Base-by-base conservation (phyloP, 2,329 filamentous ascomycete genomes). In the Calcarisporium arbuscula region DNA sequence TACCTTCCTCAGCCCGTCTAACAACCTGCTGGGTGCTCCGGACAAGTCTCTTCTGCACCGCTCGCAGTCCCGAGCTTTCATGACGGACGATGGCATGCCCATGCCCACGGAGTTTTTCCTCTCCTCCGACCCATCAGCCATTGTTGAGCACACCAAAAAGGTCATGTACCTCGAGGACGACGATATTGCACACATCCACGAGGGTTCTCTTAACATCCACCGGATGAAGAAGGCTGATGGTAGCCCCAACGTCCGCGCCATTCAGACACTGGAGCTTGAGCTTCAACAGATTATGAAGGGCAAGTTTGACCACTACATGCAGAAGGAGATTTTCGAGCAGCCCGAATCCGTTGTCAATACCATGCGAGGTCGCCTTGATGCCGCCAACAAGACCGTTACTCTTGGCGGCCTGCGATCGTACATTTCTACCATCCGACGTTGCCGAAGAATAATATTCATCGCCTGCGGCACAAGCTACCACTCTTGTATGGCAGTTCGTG, bases 271-370 rank as follows among this genome's bases (percentile, higher is more conserved):
- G 37, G 92, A 98, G 74, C 85, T 98, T 32, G 88, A 98, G 74
- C 82, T 98, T 46, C 92, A 98, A 72, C 89, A 98, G 73, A 98
- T 98, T 67, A 98, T 98, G 92, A 98, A 98, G 82, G 92, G 92
- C 65, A 94, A 92, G 62, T 98, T 96, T 67, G 92, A 98, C 64
- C 92, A 98, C 72, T 98, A 95, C 75, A 98, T 98, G 92, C 92
- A 98, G 65, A 98, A 98, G 80, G 92, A 98, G 65, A 98, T 98
- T 57, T 98, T 98, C 64, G 92, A 98, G 75, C 92, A 98, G 73
- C 92, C 92, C 57, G 92, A 98, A 69, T 98, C 92, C 11, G 87
- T 98, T 42, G 82, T 98, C 71, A 98, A 98, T 77, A 95, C 92
- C 49, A 98, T 98, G 92, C 87, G 92, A 80, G 92, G 92, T 67